Base-by-base conservation (phyloP, 2,329 filamentous ascomycete genomes). In the Fusarium temperatum region DNA sequence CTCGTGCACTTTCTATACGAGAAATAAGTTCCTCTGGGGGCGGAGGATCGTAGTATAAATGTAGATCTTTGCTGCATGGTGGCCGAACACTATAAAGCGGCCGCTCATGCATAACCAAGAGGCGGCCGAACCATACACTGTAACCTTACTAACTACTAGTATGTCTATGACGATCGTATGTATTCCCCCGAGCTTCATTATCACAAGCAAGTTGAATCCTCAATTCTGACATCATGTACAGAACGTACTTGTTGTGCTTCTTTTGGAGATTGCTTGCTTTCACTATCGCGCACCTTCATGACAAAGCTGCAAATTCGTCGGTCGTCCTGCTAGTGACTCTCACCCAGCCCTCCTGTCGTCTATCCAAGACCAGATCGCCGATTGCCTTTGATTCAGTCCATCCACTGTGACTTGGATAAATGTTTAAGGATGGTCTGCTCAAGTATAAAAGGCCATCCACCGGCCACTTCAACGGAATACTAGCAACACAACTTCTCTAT, bases 361-460 rank as follows among this genome's bases (percentile, higher is more conserved):
- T 6, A 20, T 1, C 6, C 5, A 6, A 10, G 2, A 3, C 1
- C 3, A 1, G 4, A 41, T 28, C 26, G 20, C 3, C 38, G 26
- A 56, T 56, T 12, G 3, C 1, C 3, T 24, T 18, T 14, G 0
- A 35, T 15, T 2, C 1, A 17, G 8, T 15, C 8, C 3, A 8
- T 6, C 2, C 20, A 3, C 20, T 8, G 26, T 13, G 1, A 20
- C 8, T n/a, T 32, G 0, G 3, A 32, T 14, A 6, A 0, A 3
- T 28, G 12, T 14, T 8, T 14, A 3, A 11, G 0, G 1, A 9
- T 17, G 6, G 0, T 3, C 3, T 13, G 1, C 30, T 10, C 22
- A 20, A n/a, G 26, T 32, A 56, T 56, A 56, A 42, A 32, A 12
- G 6, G 8, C 10, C 4, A 32, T 4, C 15, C 3, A 1, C 12